Base-by-base conservation (phyloP, 2,329 filamentous ascomycete species). In the Botryosphaeria agaves region DNA sequence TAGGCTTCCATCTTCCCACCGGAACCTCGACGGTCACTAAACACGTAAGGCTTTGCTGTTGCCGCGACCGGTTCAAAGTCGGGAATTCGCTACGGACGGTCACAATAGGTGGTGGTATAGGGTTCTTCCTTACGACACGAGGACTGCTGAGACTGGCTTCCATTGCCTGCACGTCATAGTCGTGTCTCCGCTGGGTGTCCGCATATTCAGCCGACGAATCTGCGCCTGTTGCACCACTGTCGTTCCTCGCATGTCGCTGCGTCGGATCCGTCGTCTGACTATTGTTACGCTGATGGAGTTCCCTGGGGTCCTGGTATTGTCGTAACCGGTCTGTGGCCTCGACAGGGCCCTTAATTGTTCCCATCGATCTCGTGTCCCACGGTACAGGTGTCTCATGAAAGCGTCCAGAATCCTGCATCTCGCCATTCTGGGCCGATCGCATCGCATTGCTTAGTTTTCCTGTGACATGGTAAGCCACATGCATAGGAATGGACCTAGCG, bases 101-200 rank as follows among this genome's bases (percentile, higher is more conserved):
- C n/a, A 98, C 84, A 0, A 72, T 79, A 1, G 89, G 89, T 5
- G 84, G 63, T 1, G 89, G 85, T 34, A 95, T 94, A 0, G 84
- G 83, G 42, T 92, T 93, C 43, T 77, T 80, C 7, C 73, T 66
- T 14, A 77, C 49, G 30, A 60, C 66, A 21, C 78, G 74, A 5
- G 83, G 79, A 52, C 74, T 84, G 38, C 71, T 69, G 12, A 91
- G 64, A 19, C 75, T 78, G 0, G 81, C 82, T 53, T 94, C 87
- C 82, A 94, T 93, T 3, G 85, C 84, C 51, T 95, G 87, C 11
- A 93, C 72, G 47, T 95, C 89, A 46, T 93, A 95, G 49, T 95
- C 87, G 47, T 94, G 84, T 32, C 79, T 76, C 42, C 85, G 72
- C 24, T 68, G 66, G 11, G 73, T 72, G 38, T 87, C 80, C 16